Base-by-base conservation (phyloP, 352 stramenopile genomes). In the Pythium oligandrum region DNA sequence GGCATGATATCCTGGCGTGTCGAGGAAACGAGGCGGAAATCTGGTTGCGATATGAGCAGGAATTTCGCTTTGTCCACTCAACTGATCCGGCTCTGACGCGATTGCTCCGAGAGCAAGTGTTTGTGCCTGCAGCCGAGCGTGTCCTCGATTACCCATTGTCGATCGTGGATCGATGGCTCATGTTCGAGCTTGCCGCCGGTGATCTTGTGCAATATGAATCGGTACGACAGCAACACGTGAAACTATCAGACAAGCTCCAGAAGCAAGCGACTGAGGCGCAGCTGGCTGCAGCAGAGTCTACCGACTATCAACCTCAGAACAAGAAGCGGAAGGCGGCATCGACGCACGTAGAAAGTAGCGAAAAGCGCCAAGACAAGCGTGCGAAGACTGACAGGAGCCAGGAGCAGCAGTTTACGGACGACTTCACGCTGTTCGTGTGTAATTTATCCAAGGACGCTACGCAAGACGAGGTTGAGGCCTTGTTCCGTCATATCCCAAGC, bases 341-440 rank as follows among this genome's bases (percentile, higher is more conserved):
- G 38, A 8, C 38, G 38, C n/a, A 4, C 39, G 2, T 40, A 33
- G 1, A 51, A 66, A 6, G 32, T 45, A 12, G 4, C 44, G 46
- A 33, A 40, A 57, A 61, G 33, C 48, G 42, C 31, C 31, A 32
- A 43, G 17, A 26, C 17, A 68, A 56, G 51, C 7, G 39, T 1
- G 3, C 31, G 6, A 36, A 35, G 10, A 7, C n/a, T 38, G 32
- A 11, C 6, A 40, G 35, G 10, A 46, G 55, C 10, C 46, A 42
- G 32, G 42, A 34, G 11, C 47, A 65, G 53, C 36, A 45, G 26
- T 65, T 86, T 34, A 81, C 73, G 26, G 87, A 85, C 54, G 74
- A 81, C 6, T 55, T 83, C 62, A 90, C 79, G 9, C 39, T 90
- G 4, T 90, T 88, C 51, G 56, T 88, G 40, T 85, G 76, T 44